Conservation (phyloP, 2,329 filamentous ascomycete species). For the Ceratocystis lukuohia region DNA sequence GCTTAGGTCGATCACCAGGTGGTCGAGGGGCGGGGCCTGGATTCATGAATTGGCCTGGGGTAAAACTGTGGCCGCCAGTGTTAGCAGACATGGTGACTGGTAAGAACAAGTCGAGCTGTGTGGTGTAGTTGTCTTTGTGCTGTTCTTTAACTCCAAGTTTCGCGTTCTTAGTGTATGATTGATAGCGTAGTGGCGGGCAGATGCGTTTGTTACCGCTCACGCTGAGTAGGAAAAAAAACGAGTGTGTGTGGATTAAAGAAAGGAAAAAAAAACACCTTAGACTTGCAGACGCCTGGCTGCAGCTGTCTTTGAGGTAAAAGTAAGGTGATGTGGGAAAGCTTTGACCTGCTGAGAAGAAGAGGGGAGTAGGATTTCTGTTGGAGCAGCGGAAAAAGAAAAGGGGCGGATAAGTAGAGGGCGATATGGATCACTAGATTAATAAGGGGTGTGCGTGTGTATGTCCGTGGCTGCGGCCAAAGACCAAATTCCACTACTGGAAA, state of each 20-base stretch:
- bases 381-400: conserved; percentile 13
- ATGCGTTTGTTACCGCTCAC: conserved; percentile 1
- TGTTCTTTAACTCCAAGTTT: not conserved
- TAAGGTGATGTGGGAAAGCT: conserved; percentile 14
- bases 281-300: conserved; percentile 5
- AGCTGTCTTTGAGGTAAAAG: conserved; percentile 6
- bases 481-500: not conserved
- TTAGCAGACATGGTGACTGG: conserved; percentile 17
- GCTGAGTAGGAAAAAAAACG: not conserved
- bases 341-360: conserved; percentile 13
- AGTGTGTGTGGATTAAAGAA: not conserved
- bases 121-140: not conserved
- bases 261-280: not conserved
- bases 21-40: conserved; percentile 87
- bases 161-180: conserved; percentile 2
- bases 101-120: not conserved
- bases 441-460: conserved; percentile 3
- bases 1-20: conserved; percentile 67
- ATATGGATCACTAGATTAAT: conserved; percentile 11
- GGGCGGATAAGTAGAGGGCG: conserved; percentile 5
- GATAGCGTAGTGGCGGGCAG: not conserved
- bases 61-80: conserved; percentile 20
- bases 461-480: not conserved
- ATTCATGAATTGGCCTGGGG: conserved; percentile 75
- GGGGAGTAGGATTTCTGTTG: conserved; percentile 11